Evolutionary conservation across 2,329 filamentous ascomycete species (phyloP), one percentile per base, ranked within the genome.

Genomic region (Alternaria tenuissima): DNA sequence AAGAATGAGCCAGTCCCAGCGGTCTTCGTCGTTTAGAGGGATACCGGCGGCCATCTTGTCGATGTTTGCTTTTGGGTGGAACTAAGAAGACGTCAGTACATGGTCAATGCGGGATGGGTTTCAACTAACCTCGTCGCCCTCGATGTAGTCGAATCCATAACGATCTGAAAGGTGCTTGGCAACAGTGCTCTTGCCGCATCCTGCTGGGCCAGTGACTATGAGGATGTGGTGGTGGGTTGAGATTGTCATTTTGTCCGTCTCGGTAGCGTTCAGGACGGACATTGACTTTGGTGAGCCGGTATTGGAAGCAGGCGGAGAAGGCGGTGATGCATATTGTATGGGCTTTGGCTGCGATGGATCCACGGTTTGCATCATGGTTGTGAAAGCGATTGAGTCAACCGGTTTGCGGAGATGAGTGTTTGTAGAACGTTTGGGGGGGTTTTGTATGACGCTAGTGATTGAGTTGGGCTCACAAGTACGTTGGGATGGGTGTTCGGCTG

Each of bases 1-100:
- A 7, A 78, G 67, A 55, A 83, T 82, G 18, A 99, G 88, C 95
- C 95, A 99, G 82, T 97, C 94, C 95, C 95, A 98, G 65, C 95
- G 91, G 81, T 99, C 95, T 61, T 89, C 90, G 76, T 99, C 95
- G 57, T 91, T 96, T 36, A 99, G 85, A 3, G 95, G 93, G 57
- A 88, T 89, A 68, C 92, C 92, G 68, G 85, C 85, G 74, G 87
- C 85, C 95, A 99, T 99, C 81, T 98, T 99, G 55, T 94, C 89
- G 34, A 85, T 81, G 60, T 85, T 84, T 11, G 78, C 73, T 36
- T 79, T 76, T 2, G 83, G 82, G 70, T 86, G 84, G 68, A 79
- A 84, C 82, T 84, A 32, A 43, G 8, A 41, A 7, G 34, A 8
- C 7, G 39, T 62, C 26, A 60, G 55, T 39, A 30, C 18, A n/a